Evolutionary conservation across 768 basidiomycete species (phyloP).

Genomic region (Porpolomopsis calyptriformis): DNA sequence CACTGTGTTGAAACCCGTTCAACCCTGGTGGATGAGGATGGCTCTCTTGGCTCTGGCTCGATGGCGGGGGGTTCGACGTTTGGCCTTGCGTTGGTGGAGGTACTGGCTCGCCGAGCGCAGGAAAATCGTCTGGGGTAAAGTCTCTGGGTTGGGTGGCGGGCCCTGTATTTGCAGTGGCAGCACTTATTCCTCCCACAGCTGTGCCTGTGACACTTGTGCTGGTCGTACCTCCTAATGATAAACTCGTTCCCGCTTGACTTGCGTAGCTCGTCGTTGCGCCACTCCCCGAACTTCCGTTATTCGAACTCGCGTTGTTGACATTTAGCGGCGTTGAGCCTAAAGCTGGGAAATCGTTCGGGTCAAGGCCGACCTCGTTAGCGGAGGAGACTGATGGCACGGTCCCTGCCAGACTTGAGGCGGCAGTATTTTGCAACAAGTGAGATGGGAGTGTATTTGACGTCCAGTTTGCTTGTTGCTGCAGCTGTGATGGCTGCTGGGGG

Average conservation of each 20-base stretch:
- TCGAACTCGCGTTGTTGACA: slow-evolving; percentile 28
- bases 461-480: slow-evolving; percentile 47
- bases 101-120: slow-evolving; percentile 65
- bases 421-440: slow-evolving; percentile 44
- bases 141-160: slow-evolving; percentile 41
- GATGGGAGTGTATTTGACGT: slow-evolving; percentile 41
- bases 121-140: slow-evolving; percentile 85
- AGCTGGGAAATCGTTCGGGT: slow-evolving; percentile 84
- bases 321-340: slow-evolving; percentile 54
- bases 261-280: slow-evolving; percentile 62
- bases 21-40: slow-evolving; percentile 65
- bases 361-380: slow-evolving; percentile 65
- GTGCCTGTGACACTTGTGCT: slow-evolving; percentile 29
- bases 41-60: slow-evolving; percentile 29
- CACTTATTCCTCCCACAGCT: slow-evolving; percentile 20
- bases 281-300: slow-evolving; percentile 24
- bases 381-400: slow-evolving; percentile 54
- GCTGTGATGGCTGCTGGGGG: slow-evolving; percentile 28
- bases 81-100: slow-evolving; percentile 22
- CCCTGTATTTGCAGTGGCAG: slow-evolving; percentile 13
- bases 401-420: slow-evolving; percentile 26
- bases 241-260: slow-evolving; percentile 66
- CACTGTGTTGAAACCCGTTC: slow-evolving; percentile 50
- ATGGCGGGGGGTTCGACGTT: slow-evolving; percentile 11
- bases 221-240: slow-evolving; percentile 32